Conservation (phyloP, 169 alveolate genomes). For the Perkinsus chesapeaki region DNA sequence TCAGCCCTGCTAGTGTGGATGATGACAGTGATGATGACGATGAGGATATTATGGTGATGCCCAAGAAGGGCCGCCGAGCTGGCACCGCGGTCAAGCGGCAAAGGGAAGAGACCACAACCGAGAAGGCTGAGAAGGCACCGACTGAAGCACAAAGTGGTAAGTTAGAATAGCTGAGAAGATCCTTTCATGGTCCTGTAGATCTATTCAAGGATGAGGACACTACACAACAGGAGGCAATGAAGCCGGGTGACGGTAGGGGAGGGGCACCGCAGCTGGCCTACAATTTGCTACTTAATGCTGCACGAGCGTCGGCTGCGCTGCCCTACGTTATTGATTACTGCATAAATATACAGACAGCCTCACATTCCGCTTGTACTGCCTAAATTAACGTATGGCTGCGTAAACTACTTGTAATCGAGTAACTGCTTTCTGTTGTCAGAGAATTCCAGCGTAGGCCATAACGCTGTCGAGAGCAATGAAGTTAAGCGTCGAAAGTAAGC, state of each 20-base stretch:
- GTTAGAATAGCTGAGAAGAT: neutral
- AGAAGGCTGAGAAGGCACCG: neutral
- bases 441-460: neutral
- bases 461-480: neutral
- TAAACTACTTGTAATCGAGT: neutral
- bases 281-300: no score
- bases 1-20: neutral
- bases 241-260: neutral
- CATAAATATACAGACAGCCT: no score
- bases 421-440: neutral
- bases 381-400: no score
- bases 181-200: neutral
- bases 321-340: no score
- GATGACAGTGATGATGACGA: neutral
- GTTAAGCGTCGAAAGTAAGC: neutral
- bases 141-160: neutral
- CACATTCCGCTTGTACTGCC: no score
- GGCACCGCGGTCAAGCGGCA: neutral
- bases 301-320: no score
- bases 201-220: neutral
- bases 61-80: neutral
- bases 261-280: no score
- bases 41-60: neutral
- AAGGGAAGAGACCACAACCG: neutral
- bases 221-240: neutral